Evolutionary conservation across 2,329 filamentous ascomycete genomes (phyloP).

Genomic region (Claviceps maximensis): DNA sequence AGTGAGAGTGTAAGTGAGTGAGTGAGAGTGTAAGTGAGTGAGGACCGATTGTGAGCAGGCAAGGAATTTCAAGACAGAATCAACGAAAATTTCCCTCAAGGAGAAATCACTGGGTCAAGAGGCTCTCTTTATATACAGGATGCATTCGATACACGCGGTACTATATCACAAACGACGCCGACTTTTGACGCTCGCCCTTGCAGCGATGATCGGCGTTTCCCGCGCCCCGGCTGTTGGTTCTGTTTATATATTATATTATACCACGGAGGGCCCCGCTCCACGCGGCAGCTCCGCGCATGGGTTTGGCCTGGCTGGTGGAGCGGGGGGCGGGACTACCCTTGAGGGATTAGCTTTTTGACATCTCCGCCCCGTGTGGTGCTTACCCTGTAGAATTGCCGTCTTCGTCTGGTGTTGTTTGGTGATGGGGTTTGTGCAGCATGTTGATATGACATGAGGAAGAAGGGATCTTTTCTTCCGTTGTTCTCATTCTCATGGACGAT

Average conservation of each 20-base stretch:
- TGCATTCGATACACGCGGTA: no score
- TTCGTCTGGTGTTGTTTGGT: no score
- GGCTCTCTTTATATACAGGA: not conserved
- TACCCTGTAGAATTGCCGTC: not conserved
- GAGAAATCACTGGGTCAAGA: not conserved
- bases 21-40: no score
- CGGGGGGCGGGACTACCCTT: conserved; percentile 6
- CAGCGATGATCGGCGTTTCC: not conserved
- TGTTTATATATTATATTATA: no score
- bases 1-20: not conserved
- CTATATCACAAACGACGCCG: not conserved
- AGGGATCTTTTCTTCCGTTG: no score
- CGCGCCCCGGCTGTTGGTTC: not conserved
- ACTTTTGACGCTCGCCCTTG: not conserved
- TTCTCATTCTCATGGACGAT: no score
- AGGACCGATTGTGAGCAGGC: no score
- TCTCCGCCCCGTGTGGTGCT: not conserved
- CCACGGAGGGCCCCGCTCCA: conserved; percentile 7
- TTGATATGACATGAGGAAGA: no score
- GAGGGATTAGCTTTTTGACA: not conserved
- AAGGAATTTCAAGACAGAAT: no score
- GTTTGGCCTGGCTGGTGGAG: not conserved
- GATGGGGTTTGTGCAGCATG: no score
- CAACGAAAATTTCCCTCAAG: no score
- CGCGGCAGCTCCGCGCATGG: conserved; percentile 17